A percentile compares a stretch with the other conserved stretches of the same genome.
These are phyloP conservation scores for Xylariaceae sp. DNA, from an alignment of 2,329 filamentous ascomycete genomes.

Conservation along the genomic window DNA sequence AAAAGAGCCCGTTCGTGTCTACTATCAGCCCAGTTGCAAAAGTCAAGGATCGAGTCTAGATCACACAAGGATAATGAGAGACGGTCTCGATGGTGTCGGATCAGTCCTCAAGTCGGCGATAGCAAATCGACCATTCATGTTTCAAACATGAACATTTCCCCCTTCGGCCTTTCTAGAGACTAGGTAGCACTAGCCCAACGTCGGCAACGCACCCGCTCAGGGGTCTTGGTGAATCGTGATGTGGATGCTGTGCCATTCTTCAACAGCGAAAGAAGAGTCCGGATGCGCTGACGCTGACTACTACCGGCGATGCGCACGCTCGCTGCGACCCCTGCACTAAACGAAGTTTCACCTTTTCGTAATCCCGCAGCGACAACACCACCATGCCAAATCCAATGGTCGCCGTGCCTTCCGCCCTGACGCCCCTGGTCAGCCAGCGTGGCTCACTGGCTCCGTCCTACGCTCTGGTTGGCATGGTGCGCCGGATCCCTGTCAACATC, in stretches of 20 bases:
- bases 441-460: slow-evolving; percentile 1
- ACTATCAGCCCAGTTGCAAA: neutral
- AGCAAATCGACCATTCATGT: too few relatives aligned
- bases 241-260: neutral
- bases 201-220: neutral
- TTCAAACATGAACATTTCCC: too few relatives aligned
- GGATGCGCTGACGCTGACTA: neutral
- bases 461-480: neutral
- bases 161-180: too few relatives aligned
- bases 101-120: too few relatives aligned
- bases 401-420: slow-evolving; percentile 13
- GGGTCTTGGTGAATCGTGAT: neutral
- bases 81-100: too few relatives aligned
- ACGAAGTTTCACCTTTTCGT: slow-evolving; percentile 22
- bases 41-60: too few relatives aligned
- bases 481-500: neutral
- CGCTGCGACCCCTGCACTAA: slow-evolving; percentile 6
- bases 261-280: neutral
- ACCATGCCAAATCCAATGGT: slow-evolving; percentile 21
- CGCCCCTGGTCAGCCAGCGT: slow-evolving; percentile 20
- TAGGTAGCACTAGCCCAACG: neutral
- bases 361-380: slow-evolving; percentile 15
- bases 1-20: too few relatives aligned
- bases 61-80: too few relatives aligned
- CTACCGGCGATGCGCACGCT: neutral